These are phyloP conservation scores for Combretum micranthum DNA, from an alignment of 345 rosid species.

Conservation along the genomic window DNA sequence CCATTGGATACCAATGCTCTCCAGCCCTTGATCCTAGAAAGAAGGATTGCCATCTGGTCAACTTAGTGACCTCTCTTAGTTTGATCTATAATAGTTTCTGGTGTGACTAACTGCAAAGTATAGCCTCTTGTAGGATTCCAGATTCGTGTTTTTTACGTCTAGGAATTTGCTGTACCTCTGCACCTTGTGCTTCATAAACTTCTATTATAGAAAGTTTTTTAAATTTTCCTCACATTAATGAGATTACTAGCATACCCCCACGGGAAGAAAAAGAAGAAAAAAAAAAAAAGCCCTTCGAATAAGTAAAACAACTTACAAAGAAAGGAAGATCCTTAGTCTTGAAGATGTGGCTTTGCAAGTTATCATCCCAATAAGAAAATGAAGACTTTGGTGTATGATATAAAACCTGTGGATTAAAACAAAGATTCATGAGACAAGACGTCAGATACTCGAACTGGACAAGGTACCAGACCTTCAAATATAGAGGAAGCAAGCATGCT, in stretches of 20 bases:
- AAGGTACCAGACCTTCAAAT: neutral
- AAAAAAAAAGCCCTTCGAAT: neutral
- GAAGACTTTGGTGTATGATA: slow-evolving; percentile 90
- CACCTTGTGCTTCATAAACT: too few species aligned
- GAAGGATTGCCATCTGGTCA: too few species aligned
- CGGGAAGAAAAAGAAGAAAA: neutral
- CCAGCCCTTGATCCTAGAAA: too few species aligned
- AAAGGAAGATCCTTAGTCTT: slow-evolving; percentile 78
- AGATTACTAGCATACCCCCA: neutral
- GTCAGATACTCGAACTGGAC: slow-evolving; percentile 3
- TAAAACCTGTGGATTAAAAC: slow-evolving; percentile 47
- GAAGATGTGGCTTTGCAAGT: slow-evolving; percentile 53
- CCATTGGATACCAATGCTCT: too few species aligned
- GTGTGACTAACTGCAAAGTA: too few species aligned
- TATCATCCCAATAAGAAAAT: slow-evolving; percentile 74
- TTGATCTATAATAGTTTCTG: too few species aligned
- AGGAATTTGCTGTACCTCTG: too few species aligned
- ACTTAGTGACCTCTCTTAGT: too few species aligned
- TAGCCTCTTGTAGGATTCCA: too few species aligned
- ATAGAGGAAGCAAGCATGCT: slow-evolving; percentile 2
- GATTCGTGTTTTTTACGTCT: too few species aligned
- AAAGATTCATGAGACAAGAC: slow-evolving; percentile 6
- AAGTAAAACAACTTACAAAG: slow-evolving; percentile 53
- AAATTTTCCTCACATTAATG: neutral
- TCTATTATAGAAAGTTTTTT: too few species aligned